Evolutionary conservation across 2,329 filamentous ascomycete species (phyloP), one percentile per base, ranked within the genome.

Genomic region (Colletotrichum sojae): DNA sequence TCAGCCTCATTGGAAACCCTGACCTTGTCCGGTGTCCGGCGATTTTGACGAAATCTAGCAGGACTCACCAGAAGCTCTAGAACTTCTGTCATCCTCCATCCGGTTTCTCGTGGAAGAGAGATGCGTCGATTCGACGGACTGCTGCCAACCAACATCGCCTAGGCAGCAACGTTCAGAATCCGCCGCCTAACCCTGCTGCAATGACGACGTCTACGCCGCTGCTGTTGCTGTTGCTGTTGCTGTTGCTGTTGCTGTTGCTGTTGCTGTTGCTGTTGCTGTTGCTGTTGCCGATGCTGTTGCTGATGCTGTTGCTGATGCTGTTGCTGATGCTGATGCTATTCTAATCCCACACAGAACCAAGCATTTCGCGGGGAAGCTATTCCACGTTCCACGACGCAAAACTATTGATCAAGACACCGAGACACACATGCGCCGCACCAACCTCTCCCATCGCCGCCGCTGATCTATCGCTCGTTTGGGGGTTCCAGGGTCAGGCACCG

Each of bases 401-500:
- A 18, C 46, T 36, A 43, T 43, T 62, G 59, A 62, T 62, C 60
- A 55, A 22, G 49, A 43, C 39, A 55, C 40, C 39, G 31, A 52
- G 51, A 46, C 60, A 63, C 36, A 15, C 9, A 54, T 63, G 51
- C 49, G 59, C 60, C 60, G 60, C 60, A 48, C 27, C 60, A 63
- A 51, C 60, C 40, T 56, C 60, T 55, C 51, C 60, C 51, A 51
- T 36, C 27, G 52, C 52, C 39, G 60, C 27, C 25, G 60, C 6
- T 55, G 51, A 56, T 55, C 51, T 36, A 18, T 55, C 52, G 8
- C 25, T 25, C 39, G 25, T 53, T 48, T 6, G 46, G 45, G 27
- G 16, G 13, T n/a, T 49, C 18, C 20, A 49, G 51, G 20, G 54
- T 25, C 56, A 52, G 18, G 59, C 16, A 48, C 54, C 31, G 45